Evolutionary conservation across 805 yeast genomes (phyloP).

Genomic region (Metschnikowia orientalis): DNA sequence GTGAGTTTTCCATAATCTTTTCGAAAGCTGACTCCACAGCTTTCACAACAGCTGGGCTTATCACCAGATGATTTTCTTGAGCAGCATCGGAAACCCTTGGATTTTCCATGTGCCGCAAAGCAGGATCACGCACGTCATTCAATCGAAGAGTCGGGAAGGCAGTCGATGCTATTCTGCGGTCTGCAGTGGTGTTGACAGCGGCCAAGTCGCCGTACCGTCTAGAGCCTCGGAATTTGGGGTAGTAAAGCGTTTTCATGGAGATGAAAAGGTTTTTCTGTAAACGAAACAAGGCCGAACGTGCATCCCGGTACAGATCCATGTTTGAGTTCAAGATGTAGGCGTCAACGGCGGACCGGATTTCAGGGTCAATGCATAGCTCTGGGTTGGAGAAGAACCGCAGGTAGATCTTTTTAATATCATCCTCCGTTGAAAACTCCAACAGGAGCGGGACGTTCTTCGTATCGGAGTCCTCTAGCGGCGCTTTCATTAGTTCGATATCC

Average conservation of each 20-base stretch:
- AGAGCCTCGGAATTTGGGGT: conserved; percentile 57
- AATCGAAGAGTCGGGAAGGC: conserved; percentile 7
- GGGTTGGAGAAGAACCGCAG: conserved; percentile 34
- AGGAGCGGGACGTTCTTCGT: conserved; percentile 30
- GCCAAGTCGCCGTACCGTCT: conserved; percentile 24
- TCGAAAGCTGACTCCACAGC: conserved; percentile 69
- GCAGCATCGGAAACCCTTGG: neutral
- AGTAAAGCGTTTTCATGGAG: conserved; percentile 49
- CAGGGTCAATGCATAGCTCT: conserved; percentile 3
- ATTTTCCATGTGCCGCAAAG: neutral
- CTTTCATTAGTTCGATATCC: conserved; percentile 61
- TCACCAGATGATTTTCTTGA: conserved; percentile 9
- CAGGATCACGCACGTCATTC: too few species aligned
- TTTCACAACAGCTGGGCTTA: conserved; percentile 44
- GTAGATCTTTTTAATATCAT: conserved; percentile 52
- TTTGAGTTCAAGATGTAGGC: conserved; percentile 10
- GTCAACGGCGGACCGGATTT: conserved; percentile 4
- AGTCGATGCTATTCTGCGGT: conserved; percentile 7
- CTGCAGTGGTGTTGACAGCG: conserved; percentile 2
- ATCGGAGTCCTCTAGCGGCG: conserved; percentile 59
- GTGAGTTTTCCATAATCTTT: conserved; percentile 44
- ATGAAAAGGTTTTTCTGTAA: conserved; percentile 53
- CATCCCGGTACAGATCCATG: conserved; percentile 40
- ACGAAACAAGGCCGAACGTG: conserved; percentile 55
- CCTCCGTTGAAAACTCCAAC: conserved; percentile 43